phyloP scores from a whole-genome alignment of 176 grass and related monocot species.

The Alopecurus myosuroides region DNA sequence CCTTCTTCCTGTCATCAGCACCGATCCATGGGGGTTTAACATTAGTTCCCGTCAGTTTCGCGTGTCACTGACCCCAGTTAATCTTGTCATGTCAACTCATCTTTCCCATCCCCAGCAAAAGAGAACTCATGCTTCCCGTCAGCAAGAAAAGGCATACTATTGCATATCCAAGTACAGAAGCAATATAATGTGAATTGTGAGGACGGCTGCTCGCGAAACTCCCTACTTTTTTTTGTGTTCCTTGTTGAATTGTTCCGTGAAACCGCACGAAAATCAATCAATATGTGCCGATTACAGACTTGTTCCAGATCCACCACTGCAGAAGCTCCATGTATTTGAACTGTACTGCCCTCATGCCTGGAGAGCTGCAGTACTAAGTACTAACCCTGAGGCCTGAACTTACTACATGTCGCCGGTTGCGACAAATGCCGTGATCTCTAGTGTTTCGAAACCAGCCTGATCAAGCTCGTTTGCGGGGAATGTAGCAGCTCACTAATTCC shows the following conservation, averaged over 20 bases:
- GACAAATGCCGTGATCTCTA: slow-evolving; percentile 21
- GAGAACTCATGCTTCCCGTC: slow-evolving; percentile 12
- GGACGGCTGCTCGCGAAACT: no score
- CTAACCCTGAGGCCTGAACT: neutral
- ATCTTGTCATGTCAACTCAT: slow-evolving; percentile 36
- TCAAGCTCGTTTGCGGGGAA: neutral
- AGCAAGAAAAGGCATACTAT: neutral
- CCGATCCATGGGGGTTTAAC: neutral
- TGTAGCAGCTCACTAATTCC: slow-evolving; percentile 32
- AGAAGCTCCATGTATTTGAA: neutral
- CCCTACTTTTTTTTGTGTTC: neutral
- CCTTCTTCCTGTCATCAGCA: slow-evolving; percentile 16
- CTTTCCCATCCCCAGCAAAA: neutral
- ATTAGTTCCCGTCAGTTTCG: slow-evolving; percentile 23
- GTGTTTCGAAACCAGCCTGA: neutral
- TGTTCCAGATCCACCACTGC: neutral
- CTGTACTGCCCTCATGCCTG: neutral
- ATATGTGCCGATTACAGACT: neutral
- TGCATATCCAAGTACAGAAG: neutral
- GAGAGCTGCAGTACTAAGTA: slow-evolving; percentile 2
- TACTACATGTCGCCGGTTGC: neutral
- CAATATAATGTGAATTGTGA: neutral
- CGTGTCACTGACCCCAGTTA: neutral
- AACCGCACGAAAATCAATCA: slow-evolving; percentile 6
- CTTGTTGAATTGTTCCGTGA: slow-evolving; percentile 1